Evolutionary conservation across 140 eudicot genomes (phyloP), one percentile per base, ranked within the genome.

Genomic region (Oenanthe javanica): DNA sequence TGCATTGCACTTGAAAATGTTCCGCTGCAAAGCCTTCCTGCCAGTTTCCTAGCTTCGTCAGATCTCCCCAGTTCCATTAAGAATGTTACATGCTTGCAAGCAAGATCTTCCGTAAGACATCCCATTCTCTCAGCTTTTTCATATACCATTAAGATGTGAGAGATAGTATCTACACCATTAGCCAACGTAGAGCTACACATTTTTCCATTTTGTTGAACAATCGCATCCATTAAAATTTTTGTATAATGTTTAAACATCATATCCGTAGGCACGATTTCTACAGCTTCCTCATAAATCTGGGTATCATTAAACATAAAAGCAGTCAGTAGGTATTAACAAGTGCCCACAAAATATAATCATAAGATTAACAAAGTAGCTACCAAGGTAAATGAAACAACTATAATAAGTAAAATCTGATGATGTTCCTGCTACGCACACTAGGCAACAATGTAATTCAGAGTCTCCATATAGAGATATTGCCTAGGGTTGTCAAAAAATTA

Each of bases 201-300:
- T 46, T 77, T 83, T 69, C 72, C 79, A 50, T 76, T 77, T 77
- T 84, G 82, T 51, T 46, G 64, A 79, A 14, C 77, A 78, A 92
- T 81, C 31, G 83, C 77, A 46, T 88, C 89, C 90, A 77, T 87
- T 84, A 95, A 84, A 77, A 95, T 90, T 81, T 90, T 89, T 71
- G 84, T 84, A 83, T 90, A 95, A 69, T 82, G 86, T 75, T 83
- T 79, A 54, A 89, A 85, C 87, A 95, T 82, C 59, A 80, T 21
- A 69, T 88, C 83, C 78, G 97, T 88, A 78, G 97, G 93, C 81
- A 83, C 31, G 59, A 25, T 43, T 75, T 81, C 70, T 78, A 95
- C 79, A 59, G 92, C 97, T 80, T 92, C 97, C 52, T 95, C 97
- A 80, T 92, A 95, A 74, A 92, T 91, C 97, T 95, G 80, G 75